Conservation (phyloP, 2,329 filamentous ascomycete species). For the Raffaelea arxii region DNA sequence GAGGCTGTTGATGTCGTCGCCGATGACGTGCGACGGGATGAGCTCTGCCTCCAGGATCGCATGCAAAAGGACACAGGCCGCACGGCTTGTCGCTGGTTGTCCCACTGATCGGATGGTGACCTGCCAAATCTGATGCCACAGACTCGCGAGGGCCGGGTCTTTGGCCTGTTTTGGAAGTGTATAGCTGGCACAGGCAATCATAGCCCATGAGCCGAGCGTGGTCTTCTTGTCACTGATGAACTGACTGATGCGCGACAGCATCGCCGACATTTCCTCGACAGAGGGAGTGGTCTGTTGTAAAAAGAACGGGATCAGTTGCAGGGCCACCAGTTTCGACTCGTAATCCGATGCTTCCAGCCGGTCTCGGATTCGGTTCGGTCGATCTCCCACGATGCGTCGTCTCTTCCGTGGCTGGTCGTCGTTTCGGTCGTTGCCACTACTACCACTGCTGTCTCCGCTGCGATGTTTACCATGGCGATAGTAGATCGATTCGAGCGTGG, state of each 20-base stretch:
- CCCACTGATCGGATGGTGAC: slow-evolving; percentile 61
- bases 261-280: slow-evolving; percentile 40
- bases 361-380: slow-evolving; percentile 35
- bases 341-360: slow-evolving; percentile 35
- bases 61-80: slow-evolving; percentile 65
- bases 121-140: slow-evolving; percentile 71
- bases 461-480: slow-evolving; percentile 18
- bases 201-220: slow-evolving; percentile 65
- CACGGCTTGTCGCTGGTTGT: slow-evolving; percentile 60
- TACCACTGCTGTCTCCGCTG: not conserved
- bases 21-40: slow-evolving; percentile 57
- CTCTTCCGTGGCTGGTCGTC: slow-evolving; percentile 43
- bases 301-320: slow-evolving; percentile 51
- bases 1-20: slow-evolving; percentile 62
- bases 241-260: slow-evolving; percentile 48
- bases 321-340: slow-evolving; percentile 36
- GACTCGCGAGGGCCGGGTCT: slow-evolving; percentile 27
- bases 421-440: slow-evolving; percentile 14
- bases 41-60: slow-evolving; percentile 56
- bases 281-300: slow-evolving; percentile 35
- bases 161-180: slow-evolving; percentile 31
- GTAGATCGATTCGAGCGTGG: slow-evolving; percentile 44
- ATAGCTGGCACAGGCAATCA: slow-evolving; percentile 63
- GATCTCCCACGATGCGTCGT: slow-evolving; percentile 32
- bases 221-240: slow-evolving; percentile 61